A percentile compares a stretch with the other conserved stretches of the same genome.
Evolutionary conservation across 2,329 filamentous ascomycete species (phyloP).

Genomic region (Fusarium ramigenum): DNA sequence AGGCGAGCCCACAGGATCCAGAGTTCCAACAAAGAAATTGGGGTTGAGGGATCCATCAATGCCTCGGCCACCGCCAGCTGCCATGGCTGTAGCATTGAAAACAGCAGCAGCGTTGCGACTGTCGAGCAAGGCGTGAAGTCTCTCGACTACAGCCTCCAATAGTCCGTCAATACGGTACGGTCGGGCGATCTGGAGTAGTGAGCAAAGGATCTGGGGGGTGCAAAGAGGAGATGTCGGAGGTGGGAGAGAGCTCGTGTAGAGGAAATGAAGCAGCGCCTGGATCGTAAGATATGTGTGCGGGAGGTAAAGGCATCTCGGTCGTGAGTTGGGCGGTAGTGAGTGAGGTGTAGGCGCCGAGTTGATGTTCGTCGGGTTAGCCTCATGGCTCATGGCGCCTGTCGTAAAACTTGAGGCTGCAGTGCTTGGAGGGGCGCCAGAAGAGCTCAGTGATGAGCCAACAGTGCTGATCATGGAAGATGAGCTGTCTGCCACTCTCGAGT

Average conservation of each 20-base stretch:
- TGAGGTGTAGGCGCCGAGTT: slow-evolving; percentile 67
- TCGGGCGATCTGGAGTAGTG: slow-evolving; percentile 88
- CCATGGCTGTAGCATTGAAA: slow-evolving; percentile 98
- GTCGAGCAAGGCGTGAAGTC: slow-evolving; percentile 88
- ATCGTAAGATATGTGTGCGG: slow-evolving; percentile 92
- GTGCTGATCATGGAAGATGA: slow-evolving; percentile 59
- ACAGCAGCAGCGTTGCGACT: slow-evolving; percentile 95
- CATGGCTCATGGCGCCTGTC: slow-evolving; percentile 47
- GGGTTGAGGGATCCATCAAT: slow-evolving; percentile 74
- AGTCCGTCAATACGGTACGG: slow-evolving; percentile 94
- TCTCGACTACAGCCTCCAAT: slow-evolving; percentile 90
- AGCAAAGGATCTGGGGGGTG: slow-evolving; percentile 95
- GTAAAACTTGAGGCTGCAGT: slow-evolving; percentile 57
- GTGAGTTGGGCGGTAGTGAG: slow-evolving; percentile 67
- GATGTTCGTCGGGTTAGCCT: slow-evolving; percentile 53
- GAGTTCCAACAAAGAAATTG: slow-evolving; percentile 66
- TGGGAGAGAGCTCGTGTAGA: slow-evolving; percentile 92
- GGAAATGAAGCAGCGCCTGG: slow-evolving; percentile 88
- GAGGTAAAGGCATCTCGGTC: slow-evolving; percentile 88
- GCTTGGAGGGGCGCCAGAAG: slow-evolving; percentile 52
- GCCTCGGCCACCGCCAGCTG: slow-evolving; percentile 88
- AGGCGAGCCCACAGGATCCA: slow-evolving; percentile 54
- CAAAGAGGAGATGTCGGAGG: slow-evolving; percentile 79
- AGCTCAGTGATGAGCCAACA: slow-evolving; percentile 52
- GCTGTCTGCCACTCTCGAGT: slow-evolving; percentile 61